These are phyloP conservation scores for Mycena rosella DNA, from an alignment of 768 basidiomycete species.

Conservation along the genomic window DNA sequence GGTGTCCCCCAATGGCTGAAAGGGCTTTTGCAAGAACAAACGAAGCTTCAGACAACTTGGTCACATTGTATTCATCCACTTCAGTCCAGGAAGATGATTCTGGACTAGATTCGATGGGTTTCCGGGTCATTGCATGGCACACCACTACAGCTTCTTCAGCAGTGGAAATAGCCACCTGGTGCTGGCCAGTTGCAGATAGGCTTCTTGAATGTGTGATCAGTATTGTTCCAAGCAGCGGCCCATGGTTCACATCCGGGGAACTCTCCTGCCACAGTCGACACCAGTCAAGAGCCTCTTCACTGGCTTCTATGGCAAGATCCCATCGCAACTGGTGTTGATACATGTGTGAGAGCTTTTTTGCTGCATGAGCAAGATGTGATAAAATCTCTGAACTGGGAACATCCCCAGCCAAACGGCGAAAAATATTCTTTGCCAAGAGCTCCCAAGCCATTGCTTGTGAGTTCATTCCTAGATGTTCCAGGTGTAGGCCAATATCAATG, in stretches of 20 bases:
- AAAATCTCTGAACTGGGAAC: neutral
- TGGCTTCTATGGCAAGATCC: neutral
- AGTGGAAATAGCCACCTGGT: too few species aligned
- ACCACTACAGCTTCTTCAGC: too few species aligned
- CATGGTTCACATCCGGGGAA: neutral
- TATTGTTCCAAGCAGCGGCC: neutral
- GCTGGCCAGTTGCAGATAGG: neutral
- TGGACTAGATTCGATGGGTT: too few species aligned
- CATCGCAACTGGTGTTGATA: too few species aligned
- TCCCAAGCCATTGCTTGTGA: neutral
- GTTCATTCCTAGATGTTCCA: neutral
- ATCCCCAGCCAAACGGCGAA: neutral
- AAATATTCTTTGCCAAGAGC: neutral
- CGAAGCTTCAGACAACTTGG: too few species aligned
- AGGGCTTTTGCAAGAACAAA: too few species aligned
- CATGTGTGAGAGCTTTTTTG: too few species aligned
- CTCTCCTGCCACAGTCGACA: neutral
- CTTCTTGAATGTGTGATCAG: conserved; percentile 1
- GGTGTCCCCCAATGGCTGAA: too few species aligned
- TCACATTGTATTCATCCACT: too few species aligned
- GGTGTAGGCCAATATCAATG: neutral
- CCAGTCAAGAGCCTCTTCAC: neutral
- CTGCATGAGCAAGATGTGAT: too few species aligned
- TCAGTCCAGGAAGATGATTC: too few species aligned
- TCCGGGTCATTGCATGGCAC: too few species aligned